Evolutionary conservation across 169 alveolate species (phyloP).

Genomic region (Plasmodium malariae): DNA sequence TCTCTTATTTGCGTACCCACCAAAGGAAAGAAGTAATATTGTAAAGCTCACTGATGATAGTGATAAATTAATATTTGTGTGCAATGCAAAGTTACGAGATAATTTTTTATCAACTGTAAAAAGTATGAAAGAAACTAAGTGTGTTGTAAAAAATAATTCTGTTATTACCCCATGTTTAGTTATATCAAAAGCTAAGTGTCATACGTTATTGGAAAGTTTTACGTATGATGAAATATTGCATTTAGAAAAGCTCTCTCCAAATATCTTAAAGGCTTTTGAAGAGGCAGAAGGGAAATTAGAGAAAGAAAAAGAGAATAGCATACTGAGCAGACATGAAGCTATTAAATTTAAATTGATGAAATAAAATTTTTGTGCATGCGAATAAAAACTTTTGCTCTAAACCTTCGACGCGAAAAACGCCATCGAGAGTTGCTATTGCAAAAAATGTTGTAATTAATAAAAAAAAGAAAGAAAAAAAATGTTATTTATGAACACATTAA

Average conservation of each 20-base stretch:
- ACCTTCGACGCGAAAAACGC: too few species aligned
- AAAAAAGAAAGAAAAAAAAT: too few species aligned
- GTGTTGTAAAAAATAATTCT: slow-evolving; percentile 63
- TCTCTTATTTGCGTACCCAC: slow-evolving; percentile 66
- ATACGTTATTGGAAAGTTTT: slow-evolving; percentile 68
- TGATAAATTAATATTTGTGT: slow-evolving; percentile 74
- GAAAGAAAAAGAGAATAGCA: slow-evolving; percentile 22
- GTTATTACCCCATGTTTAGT: slow-evolving; percentile 67
- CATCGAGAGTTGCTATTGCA: too few species aligned
- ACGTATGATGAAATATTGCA: slow-evolving; percentile 77
- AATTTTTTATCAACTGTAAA: slow-evolving; percentile 58
- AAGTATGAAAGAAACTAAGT: slow-evolving; percentile 72
- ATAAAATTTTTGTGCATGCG: neutral
- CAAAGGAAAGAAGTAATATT: slow-evolving; percentile 74
- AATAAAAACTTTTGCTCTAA: too few species aligned
- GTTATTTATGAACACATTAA: too few species aligned
- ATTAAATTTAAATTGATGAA: slow-evolving; percentile 56
- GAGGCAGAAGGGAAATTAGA: slow-evolving; percentile 53
- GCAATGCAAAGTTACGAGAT: slow-evolving; percentile 74
- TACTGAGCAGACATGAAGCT: slow-evolving; percentile 66
- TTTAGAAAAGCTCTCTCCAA: slow-evolving; percentile 50
- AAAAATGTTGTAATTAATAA: too few species aligned
- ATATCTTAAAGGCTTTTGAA: slow-evolving; percentile 61
- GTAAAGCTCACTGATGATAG: slow-evolving; percentile 70
- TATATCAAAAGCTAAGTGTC: slow-evolving; percentile 76